Evolutionary conservation across 768 basidiomycete genomes (phyloP).

Genomic region (Boletus edulis): DNA sequence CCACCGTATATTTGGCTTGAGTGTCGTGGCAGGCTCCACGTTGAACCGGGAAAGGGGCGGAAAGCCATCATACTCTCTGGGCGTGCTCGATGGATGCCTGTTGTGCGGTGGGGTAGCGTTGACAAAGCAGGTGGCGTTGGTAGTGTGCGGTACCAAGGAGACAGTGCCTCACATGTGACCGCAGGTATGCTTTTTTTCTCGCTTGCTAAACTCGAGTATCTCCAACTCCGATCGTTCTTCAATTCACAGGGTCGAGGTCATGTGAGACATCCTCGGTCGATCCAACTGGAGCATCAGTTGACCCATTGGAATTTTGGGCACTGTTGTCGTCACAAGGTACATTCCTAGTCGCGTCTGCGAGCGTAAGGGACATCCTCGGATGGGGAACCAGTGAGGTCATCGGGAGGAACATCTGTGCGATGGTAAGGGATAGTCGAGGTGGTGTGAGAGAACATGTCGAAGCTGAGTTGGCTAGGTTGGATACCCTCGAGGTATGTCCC

Average conservation of each 20-base stretch:
- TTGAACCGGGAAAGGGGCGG: constrained; percentile 90
- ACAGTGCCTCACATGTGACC: not conserved
- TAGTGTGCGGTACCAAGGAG: not conserved
- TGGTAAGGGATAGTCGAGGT: constrained; percentile 30
- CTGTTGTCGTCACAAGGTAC: constrained; percentile 44
- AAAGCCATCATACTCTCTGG: constrained; percentile 94
- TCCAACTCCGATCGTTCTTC: not conserved
- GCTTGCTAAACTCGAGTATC: not conserved
- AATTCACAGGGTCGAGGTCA: constrained; percentile 4
- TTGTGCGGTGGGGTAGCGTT: constrained; percentile 59
- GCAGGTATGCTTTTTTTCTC: constrained; percentile 24
- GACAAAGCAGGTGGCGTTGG: constrained; percentile 42
- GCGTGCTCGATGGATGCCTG: constrained; percentile 65
- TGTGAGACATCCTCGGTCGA: not conserved
- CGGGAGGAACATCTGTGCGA: constrained; percentile 43
- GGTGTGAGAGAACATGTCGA: constrained; percentile 22
- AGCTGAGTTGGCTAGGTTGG: constrained; percentile 26
- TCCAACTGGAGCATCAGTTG: not conserved
- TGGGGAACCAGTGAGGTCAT: constrained; percentile 54
- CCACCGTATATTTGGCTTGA: constrained; percentile 84
- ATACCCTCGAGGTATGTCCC: constrained; percentile 16
- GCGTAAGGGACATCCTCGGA: constrained; percentile 63
- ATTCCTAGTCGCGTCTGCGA: constrained; percentile 49
- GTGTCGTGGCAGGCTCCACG: constrained; percentile 81
- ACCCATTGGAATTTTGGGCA: constrained; percentile 50